Evolutionary conservation across 2,329 filamentous ascomycete species (phyloP).

Genomic region (Cladophialophora immunda): DNA sequence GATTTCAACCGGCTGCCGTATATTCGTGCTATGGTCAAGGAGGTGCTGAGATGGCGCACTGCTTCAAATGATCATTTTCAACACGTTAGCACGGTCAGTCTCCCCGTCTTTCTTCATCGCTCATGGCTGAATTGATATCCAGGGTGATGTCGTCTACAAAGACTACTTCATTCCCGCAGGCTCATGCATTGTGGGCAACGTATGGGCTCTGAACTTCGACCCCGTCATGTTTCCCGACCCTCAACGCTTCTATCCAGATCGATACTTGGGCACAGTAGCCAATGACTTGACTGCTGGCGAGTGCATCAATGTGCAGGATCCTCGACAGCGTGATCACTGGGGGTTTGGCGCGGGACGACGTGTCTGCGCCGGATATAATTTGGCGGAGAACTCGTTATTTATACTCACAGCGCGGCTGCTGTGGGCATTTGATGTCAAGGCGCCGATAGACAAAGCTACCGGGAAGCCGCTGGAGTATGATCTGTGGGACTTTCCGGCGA

Average conservation of each 20-base stretch:
- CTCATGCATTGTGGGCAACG: slow-evolving; percentile 48
- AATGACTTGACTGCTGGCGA: slow-evolving; percentile 42
- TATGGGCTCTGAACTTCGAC: slow-evolving; percentile 59
- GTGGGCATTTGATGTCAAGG: slow-evolving; percentile 27
- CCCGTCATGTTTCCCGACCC: slow-evolving; percentile 39
- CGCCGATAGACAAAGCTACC: slow-evolving; percentile 20
- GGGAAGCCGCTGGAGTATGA: slow-evolving; percentile 12
- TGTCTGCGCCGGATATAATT: slow-evolving; percentile 55
- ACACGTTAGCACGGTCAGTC: slow-evolving; percentile 37
- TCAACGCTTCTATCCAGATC: slow-evolving; percentile 46
- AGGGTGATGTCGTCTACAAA: slow-evolving; percentile 42
- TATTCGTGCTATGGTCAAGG: slow-evolving; percentile 43
- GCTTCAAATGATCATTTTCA: slow-evolving; percentile 38
- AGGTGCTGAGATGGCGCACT: slow-evolving; percentile 45
- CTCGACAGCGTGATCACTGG: slow-evolving; percentile 20
- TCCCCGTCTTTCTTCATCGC: background rate
- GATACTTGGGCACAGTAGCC: slow-evolving; percentile 36
- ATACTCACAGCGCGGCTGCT: slow-evolving; percentile 54
- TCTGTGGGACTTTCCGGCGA: slow-evolving; percentile 19
- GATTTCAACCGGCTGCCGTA: slow-evolving; percentile 43
- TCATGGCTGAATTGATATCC: slow-evolving; percentile 25
- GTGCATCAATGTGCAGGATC: slow-evolving; percentile 12
- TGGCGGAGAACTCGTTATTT: slow-evolving; percentile 60
- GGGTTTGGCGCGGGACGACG: slow-evolving; percentile 54
- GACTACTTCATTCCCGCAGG: slow-evolving; percentile 46